Evolutionary conservation across 2,329 filamentous ascomycete genomes (phyloP).

Genomic region (Fusarium agapanthi): DNA sequence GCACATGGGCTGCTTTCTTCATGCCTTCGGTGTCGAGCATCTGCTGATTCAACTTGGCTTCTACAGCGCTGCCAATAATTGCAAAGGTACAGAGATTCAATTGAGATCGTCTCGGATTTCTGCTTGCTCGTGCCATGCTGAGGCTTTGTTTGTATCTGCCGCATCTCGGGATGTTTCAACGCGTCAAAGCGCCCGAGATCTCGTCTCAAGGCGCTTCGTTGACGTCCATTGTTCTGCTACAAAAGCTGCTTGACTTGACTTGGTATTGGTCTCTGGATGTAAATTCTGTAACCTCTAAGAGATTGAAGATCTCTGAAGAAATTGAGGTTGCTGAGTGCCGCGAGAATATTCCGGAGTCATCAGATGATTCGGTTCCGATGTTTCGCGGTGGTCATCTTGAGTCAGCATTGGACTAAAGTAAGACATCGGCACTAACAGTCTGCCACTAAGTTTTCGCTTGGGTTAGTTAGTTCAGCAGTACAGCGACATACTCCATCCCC

Average conservation of each 20-base stretch:
- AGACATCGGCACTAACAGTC: not conserved
- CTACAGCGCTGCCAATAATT: not conserved
- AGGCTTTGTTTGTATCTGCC: slow-evolving; percentile 1
- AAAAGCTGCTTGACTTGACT: too few species aligned
- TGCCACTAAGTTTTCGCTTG: accelerated
- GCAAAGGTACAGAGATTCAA: not conserved
- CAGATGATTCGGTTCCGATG: slow-evolving; percentile 16
- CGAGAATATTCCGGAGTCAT: slow-evolving; percentile 20
- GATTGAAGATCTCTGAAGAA: not conserved
- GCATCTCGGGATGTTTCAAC: slow-evolving; percentile 13
- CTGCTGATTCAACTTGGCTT: slow-evolving; percentile 11
- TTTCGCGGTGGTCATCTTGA: slow-evolving; percentile 1
- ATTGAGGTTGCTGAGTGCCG: not conserved
- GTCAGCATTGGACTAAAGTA: not conserved
- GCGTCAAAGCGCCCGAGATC: slow-evolving; percentile 1
- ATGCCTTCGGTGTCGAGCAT: not conserved
- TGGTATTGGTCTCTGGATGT: not conserved
- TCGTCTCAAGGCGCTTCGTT: not conserved
- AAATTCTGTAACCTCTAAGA: too few species aligned
- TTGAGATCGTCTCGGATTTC: not conserved
- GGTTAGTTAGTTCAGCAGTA: not conserved
- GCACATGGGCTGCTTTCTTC: slow-evolving; percentile 13
- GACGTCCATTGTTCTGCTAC: not conserved
- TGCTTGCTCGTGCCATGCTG: not conserved
- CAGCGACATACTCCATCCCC: not conserved